phyloP scores from a whole-genome alignment of 371 early-diverging fungal genomes.

The Haplosporangium sp. region DNA sequence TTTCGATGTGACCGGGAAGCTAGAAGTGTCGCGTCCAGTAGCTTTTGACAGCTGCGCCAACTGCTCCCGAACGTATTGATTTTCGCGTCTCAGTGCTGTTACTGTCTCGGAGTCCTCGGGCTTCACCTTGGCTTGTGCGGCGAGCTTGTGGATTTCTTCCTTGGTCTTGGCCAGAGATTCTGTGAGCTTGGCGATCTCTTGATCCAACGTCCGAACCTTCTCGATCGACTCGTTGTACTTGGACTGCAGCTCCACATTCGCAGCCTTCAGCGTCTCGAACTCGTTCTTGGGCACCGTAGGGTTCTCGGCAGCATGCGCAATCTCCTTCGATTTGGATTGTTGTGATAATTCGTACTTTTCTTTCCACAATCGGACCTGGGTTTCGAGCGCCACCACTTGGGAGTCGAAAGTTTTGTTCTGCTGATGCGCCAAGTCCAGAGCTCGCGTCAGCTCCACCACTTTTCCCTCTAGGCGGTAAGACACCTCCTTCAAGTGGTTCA shows the following conservation, averaged over 20 bases:
- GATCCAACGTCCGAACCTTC: conserved; percentile 73
- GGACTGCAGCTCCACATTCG: conserved; percentile 60
- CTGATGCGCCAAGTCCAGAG: conserved; percentile 74
- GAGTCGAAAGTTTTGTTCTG: conserved; percentile 72
- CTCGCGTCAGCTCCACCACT: conserved; percentile 94
- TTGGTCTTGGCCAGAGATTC: conserved; percentile 70
- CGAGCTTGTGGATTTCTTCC: conserved; percentile 77
- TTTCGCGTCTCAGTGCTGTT: conserved; percentile 52
- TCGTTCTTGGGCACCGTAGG: conserved; percentile 68
- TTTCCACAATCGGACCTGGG: conserved; percentile 73
- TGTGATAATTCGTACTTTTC: conserved; percentile 72
- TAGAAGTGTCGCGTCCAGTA: conserved; percentile 36
- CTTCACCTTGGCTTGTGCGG: conserved; percentile 57
- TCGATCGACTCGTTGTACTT: conserved; percentile 61
- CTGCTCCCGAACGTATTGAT: conserved; percentile 55
- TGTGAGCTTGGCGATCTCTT: conserved; percentile 72
- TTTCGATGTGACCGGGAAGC: conserved; percentile 41
- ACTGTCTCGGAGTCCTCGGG: conserved; percentile 56
- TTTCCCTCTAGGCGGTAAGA: conserved; percentile 95
- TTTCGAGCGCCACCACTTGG: conserved; percentile 71
- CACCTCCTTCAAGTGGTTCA: conserved; percentile 90
- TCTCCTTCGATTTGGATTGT: conserved; percentile 60
- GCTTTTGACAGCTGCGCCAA: conserved; percentile 56
- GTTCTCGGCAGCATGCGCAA: conserved; percentile 61
- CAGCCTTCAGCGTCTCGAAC: conserved; percentile 64